Evolutionary conservation across 2,329 filamentous ascomycete species (phyloP).

Genomic region (Fusarium penzigii): DNA sequence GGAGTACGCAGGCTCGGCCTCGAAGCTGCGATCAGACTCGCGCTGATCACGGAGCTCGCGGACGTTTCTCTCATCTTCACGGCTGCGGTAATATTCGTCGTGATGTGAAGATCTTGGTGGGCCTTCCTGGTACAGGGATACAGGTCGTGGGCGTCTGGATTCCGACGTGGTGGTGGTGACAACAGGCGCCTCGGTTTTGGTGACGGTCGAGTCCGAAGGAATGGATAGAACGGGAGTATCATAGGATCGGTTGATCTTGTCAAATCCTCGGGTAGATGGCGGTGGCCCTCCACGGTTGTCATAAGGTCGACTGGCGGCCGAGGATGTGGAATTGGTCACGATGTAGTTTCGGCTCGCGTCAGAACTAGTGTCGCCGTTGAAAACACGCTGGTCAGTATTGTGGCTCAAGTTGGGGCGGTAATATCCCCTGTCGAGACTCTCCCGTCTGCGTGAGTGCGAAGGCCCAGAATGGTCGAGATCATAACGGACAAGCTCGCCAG

Average conservation of each 20-base stretch:
- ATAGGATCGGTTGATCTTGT: constrained; percentile 60
- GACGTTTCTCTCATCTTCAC: constrained; percentile 48
- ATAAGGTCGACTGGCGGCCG: constrained; percentile 34
- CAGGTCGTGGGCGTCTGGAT: constrained; percentile 41
- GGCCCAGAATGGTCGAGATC: constrained; percentile 56
- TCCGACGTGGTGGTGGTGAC: constrained; percentile 23
- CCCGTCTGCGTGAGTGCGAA: constrained; percentile 45
- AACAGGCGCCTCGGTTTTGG: constrained; percentile 18
- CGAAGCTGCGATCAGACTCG: constrained; percentile 35
- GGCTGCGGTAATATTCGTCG: constrained; percentile 51
- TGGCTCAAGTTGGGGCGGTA: constrained; percentile 57
- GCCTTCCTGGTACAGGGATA: constrained; percentile 56
- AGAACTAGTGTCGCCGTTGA: constrained; percentile 47
- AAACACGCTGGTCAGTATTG: constrained; percentile 45
- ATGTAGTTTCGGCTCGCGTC: constrained; percentile 48
- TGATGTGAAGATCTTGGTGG: constrained; percentile 44
- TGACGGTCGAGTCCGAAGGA: constrained; percentile 36
- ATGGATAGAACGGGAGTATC: constrained; percentile 47
- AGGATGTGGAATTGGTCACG: constrained; percentile 23
- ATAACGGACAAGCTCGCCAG: constrained; percentile 61
- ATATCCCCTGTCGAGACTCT: constrained; percentile 58
- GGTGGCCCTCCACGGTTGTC: constrained; percentile 58
- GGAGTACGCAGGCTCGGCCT: constrained; percentile 29
- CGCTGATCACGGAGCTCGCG: constrained; percentile 44
- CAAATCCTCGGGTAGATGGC: constrained; percentile 69